Percentiles rank a stretch among this genome's conserved stretches.
Evolutionary conservation across 2,329 filamentous ascomycete species (phyloP).

Genomic region (Byssoonygena ceratinophila): DNA sequence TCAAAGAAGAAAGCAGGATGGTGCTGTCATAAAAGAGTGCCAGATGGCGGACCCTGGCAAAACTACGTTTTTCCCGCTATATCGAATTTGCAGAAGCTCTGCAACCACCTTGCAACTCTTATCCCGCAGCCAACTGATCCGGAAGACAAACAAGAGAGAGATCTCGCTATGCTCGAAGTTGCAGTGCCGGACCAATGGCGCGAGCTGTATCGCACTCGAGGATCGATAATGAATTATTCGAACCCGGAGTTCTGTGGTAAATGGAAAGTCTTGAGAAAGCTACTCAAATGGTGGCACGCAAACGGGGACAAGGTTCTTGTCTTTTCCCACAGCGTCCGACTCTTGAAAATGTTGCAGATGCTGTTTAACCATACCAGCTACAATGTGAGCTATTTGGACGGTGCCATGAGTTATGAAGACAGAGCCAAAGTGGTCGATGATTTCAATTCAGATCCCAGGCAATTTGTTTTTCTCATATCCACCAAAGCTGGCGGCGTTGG

Average conservation of each 20-base stretch:
- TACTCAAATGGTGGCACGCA: slow-evolving; percentile 79
- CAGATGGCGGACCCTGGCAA: slow-evolving; percentile 58
- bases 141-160: slow-evolving; percentile 64
- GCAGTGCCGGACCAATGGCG: slow-evolving; percentile 68
- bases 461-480: slow-evolving; percentile 93
- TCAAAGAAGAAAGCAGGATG: slow-evolving; percentile 63
- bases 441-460: slow-evolving; percentile 76
- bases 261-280: slow-evolving; percentile 80
- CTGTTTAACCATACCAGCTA: slow-evolving; percentile 83
- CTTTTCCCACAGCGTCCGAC: slow-evolving; percentile 81
- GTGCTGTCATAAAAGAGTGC: slow-evolving; percentile 59
- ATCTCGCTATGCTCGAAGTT: slow-evolving; percentile 60
- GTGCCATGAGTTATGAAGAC: slow-evolving; percentile 70
- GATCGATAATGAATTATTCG: slow-evolving; percentile 68
- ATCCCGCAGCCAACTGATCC: slow-evolving; percentile 58
- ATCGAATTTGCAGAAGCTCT: slow-evolving; percentile 69
- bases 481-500: slow-evolving; percentile 89
- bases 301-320: slow-evolving; percentile 91
- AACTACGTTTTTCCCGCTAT: slow-evolving; percentile 76
- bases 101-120: slow-evolving; percentile 84
- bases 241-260: slow-evolving; percentile 93
- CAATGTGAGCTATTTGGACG: slow-evolving; percentile 83
- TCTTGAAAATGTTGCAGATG: slow-evolving; percentile 72
- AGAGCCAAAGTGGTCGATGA: slow-evolving; percentile 72
- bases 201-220: slow-evolving; percentile 60